Percentiles rank a stretch among this genome's conserved stretches.
These are phyloP conservation scores for Gracilariopsis chorda DNA, from an alignment of 23 red algal species.

Conservation along the genomic window DNA sequence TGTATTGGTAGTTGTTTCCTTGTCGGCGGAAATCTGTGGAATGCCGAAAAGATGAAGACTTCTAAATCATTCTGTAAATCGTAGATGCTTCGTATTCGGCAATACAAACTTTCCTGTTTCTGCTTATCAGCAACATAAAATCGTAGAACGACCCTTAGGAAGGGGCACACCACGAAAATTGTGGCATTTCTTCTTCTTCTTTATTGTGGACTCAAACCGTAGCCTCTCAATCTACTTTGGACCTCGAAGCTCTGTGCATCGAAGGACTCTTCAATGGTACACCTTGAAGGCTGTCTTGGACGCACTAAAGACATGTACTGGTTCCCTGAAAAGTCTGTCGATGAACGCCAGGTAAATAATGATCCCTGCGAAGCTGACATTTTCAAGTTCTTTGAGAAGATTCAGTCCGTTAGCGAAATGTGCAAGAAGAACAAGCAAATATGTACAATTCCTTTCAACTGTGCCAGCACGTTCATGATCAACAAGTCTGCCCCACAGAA, in stretches of 20 bases:
- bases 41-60: too few species aligned
- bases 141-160: too few species aligned
- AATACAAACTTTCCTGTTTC: too few species aligned
- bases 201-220: conserved; percentile 72
- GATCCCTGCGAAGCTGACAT: conserved; percentile 98
- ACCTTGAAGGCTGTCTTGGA: conserved; percentile 78
- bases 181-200: too few species aligned
- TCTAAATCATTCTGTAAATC: too few species aligned
- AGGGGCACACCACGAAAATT: too few species aligned
- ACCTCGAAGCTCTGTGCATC: conserved; percentile 62
- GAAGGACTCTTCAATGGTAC: conserved; percentile 61
- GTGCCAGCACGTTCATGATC: conserved; percentile 90
- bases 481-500: conserved; percentile 56
- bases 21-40: too few species aligned
- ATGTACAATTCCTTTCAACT: conserved; percentile 84
- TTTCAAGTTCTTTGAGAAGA: conserved; percentile 91
- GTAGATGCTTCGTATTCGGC: too few species aligned
- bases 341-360: conserved; percentile 87
- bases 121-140: too few species aligned
- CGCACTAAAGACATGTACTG: conserved; percentile 65
- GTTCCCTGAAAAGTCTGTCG: conserved; percentile 72
- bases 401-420: conserved; percentile 50
- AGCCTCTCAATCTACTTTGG: conserved; percentile 65
- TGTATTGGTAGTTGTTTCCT: too few species aligned
- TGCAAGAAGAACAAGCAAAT: conserved; percentile 59